Conservation (phyloP, 108 stramenopile species). For the Parmales sp. region DNA sequence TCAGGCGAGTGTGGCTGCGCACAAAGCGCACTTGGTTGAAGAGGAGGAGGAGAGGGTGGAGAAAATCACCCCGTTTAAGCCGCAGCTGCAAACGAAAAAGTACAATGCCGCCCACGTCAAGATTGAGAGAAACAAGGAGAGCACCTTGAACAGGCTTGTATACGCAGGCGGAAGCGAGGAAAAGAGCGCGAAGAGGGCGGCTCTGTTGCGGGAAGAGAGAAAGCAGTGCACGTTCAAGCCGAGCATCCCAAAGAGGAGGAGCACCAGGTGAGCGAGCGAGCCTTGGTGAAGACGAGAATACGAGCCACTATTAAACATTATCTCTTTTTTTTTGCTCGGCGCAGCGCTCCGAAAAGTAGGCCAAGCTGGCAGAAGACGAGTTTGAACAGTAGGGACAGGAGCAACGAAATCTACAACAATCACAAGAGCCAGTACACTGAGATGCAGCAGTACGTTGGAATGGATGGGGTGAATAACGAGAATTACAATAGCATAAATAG, state of each 20-base stretch:
- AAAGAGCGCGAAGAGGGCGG: slow-evolving; percentile 6
- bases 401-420: neutral
- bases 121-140: neutral
- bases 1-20: neutral
- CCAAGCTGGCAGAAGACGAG: neutral
- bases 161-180: slow-evolving; percentile 1
- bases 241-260: slow-evolving; percentile 1
- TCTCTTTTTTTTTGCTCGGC: too few relatives aligned
- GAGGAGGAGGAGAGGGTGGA: neutral
- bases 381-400: neutral
- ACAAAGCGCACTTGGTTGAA: neutral
- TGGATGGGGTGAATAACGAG: too few relatives aligned
- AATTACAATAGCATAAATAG: too few relatives aligned
- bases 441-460: too few relatives aligned
- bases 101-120: neutral
- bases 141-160: neutral
- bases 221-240: neutral
- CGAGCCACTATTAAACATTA: too few relatives aligned
- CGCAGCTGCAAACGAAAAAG: neutral
- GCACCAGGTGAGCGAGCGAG: too few relatives aligned
- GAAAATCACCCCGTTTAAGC: slow-evolving; percentile 2
- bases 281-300: too few relatives aligned
- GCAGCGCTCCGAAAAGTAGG: neutral
- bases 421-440: too few relatives aligned
- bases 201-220: neutral